phyloP scores from a whole-genome alignment of 345 rosid genomes.

The Passiflora organensis region DNA sequence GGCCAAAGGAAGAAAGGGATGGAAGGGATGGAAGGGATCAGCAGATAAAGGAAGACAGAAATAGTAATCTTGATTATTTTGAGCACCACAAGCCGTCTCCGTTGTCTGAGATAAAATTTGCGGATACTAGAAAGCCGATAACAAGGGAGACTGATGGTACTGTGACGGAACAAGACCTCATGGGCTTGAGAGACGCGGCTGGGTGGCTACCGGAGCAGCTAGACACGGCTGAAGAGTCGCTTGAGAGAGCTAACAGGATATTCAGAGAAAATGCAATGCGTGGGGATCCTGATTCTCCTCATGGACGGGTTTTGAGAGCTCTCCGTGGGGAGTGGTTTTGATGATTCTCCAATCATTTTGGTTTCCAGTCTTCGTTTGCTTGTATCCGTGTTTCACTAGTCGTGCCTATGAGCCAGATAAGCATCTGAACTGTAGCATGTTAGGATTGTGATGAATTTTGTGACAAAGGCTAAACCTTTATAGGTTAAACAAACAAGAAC shows the following conservation, averaged over 20 bases:
- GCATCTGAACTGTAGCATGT: too few relatives aligned
- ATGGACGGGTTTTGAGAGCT: slow-evolving; percentile 55
- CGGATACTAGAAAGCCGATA: slow-evolving; percentile 74
- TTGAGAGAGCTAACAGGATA: slow-evolving; percentile 49
- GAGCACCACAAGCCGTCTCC: slow-evolving; percentile 67
- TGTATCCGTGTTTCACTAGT: too few relatives aligned
- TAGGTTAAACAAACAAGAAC: too few relatives aligned
- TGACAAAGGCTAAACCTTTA: too few relatives aligned
- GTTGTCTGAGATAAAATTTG: slow-evolving; percentile 52
- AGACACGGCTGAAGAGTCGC: slow-evolving; percentile 71
- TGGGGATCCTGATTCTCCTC: slow-evolving; percentile 75
- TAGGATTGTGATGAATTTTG: too few relatives aligned
- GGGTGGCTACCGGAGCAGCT: slow-evolving; percentile 78
- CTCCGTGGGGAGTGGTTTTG: slow-evolving; percentile 20
- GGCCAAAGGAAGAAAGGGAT: slow-evolving; percentile 25
- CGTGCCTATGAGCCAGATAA: too few relatives aligned
- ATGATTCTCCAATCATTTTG: background rate
- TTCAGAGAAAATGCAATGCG: slow-evolving; percentile 57
- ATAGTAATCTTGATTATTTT: slow-evolving; percentile 41
- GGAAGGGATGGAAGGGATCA: slow-evolving; percentile 25
- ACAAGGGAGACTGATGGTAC: slow-evolving; percentile 53
- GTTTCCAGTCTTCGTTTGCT: background rate
- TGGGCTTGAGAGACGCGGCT: slow-evolving; percentile 29
- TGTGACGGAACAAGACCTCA: background rate
- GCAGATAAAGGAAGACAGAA: slow-evolving; percentile 26